phyloP scores from a whole-genome alignment of 2,329 filamentous ascomycete species.

The Ceratocystis cubensis region DNA sequence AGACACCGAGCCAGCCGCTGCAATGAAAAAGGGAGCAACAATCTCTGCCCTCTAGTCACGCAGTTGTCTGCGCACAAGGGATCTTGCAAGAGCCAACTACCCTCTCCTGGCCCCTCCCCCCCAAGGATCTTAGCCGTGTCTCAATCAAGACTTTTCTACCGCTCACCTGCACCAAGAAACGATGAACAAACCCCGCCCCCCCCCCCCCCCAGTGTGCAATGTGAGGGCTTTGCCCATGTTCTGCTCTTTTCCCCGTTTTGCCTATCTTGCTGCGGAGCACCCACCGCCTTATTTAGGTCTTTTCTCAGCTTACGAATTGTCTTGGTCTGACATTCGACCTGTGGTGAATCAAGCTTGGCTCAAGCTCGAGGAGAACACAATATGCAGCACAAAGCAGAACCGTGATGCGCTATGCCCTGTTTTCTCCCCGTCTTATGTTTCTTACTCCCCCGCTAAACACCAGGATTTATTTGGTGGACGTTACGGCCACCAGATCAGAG shows the following conservation, averaged over 20 bases:
- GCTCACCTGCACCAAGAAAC: not conserved
- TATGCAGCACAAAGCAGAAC: not conserved
- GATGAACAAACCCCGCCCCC: not conserved
- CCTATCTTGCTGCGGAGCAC: not conserved
- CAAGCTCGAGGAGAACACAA: not conserved
- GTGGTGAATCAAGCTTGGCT: not conserved
- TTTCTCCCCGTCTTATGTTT: slow-evolving; percentile 5
- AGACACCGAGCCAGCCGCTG: not conserved
- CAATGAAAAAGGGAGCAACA: not conserved
- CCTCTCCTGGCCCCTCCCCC: not conserved
- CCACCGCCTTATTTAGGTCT: not conserved
- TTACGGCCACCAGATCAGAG: not conserved
- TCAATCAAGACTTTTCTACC: not conserved
- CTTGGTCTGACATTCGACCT: not conserved
- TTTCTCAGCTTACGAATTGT: not conserved
- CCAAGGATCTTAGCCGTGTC: not conserved
- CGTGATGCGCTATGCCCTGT: not conserved
- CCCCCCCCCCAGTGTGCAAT: not conserved
- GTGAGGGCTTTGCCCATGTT: not conserved
- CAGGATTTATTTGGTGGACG: not conserved
- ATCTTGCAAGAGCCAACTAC: not conserved
- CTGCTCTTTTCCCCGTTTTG: not conserved
- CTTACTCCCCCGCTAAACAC: not conserved
- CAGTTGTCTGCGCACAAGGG: not conserved
- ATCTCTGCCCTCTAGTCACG: not conserved